A percentile compares a stretch with the other conserved stretches of the same genome.
phyloP scores from a whole-genome alignment of 2,329 filamentous ascomycete genomes.

The Colletotrichum ledebouriae region DNA sequence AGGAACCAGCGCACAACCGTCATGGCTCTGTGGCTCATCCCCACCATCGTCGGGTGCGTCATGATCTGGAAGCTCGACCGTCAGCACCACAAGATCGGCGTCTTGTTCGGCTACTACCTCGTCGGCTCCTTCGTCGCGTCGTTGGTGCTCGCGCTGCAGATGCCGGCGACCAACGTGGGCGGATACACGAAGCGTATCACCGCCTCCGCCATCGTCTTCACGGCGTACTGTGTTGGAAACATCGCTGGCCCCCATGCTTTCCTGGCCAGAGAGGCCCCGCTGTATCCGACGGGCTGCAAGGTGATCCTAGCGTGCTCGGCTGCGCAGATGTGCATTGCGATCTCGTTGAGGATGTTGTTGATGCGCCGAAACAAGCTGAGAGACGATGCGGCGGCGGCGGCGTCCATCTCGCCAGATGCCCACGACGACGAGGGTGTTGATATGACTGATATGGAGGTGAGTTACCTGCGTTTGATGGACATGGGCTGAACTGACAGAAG shows the following conservation, averaged over 20 bases:
- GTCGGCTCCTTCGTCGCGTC: slow-evolving; percentile 62
- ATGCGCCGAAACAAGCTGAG: slow-evolving; percentile 55
- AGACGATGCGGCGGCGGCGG: slow-evolving; percentile 49
- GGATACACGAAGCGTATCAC: slow-evolving; percentile 63
- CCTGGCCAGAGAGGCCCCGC: slow-evolving; percentile 57
- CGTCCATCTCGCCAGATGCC: slow-evolving; percentile 26
- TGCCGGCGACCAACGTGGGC: slow-evolving; percentile 62
- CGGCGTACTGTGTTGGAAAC: slow-evolving; percentile 61
- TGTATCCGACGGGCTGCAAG: slow-evolving; percentile 66
- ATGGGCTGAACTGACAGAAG: background rate
- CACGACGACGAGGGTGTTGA: slow-evolving; percentile 50
- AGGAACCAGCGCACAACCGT: slow-evolving; percentile 64
- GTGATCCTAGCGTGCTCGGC: slow-evolving; percentile 62
- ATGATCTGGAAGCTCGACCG: slow-evolving; percentile 64
- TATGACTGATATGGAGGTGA: slow-evolving; percentile 56
- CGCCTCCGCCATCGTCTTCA: slow-evolving; percentile 60
- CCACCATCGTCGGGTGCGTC: slow-evolving; percentile 62
- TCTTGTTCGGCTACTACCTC: slow-evolving; percentile 67
- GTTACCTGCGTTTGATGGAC: slow-evolving; percentile 11
- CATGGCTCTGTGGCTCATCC: slow-evolving; percentile 65
- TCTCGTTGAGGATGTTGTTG: slow-evolving; percentile 52
- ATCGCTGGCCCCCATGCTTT: slow-evolving; percentile 63
- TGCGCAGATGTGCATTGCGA: slow-evolving; percentile 55
- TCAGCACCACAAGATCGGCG: slow-evolving; percentile 57
- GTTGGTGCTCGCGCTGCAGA: slow-evolving; percentile 66